Evolutionary conservation across 805 yeast species (phyloP).

Genomic region (Candida vartiovaarae): DNA sequence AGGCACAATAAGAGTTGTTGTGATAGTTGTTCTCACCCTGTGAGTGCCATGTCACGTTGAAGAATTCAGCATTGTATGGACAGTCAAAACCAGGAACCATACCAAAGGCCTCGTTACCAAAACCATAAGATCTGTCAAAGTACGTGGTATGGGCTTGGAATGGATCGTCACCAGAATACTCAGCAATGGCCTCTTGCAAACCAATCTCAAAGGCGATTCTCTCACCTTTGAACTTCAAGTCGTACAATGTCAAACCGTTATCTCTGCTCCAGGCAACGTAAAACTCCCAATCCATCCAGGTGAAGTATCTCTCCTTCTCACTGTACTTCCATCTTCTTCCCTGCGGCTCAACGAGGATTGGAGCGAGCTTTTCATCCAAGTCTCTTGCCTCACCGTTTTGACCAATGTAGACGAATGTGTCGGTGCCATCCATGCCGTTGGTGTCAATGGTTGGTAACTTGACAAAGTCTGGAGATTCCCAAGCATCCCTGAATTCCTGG

Average conservation of each 20-base stretch:
- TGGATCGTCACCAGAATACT: conserved; percentile 26
- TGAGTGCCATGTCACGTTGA: conserved; percentile 23
- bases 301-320: conserved; percentile 23
- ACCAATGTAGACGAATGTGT: conserved; percentile 3
- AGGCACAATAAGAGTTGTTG: conserved; percentile 24
- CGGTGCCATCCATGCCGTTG: conserved; percentile 7
- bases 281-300: conserved; percentile 27
- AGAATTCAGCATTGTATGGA: conserved; percentile 24
- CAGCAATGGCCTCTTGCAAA: conserved; percentile 26
- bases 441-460: conserved; percentile 12
- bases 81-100: conserved; percentile 25
- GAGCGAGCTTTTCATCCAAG: conserved; percentile 20
- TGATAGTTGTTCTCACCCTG: conserved; percentile 19
- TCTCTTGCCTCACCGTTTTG: conserved; percentile 17
- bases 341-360: conserved; percentile 20
- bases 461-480: conserved; percentile 14
- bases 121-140: conserved; percentile 23
- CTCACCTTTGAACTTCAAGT: conserved; percentile 25
- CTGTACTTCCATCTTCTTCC: conserved; percentile 24
- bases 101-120: conserved; percentile 26
- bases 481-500: conserved; percentile 27
- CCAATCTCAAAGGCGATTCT: conserved; percentile 24
- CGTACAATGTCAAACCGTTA: conserved; percentile 20
- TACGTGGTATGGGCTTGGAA: conserved; percentile 23
- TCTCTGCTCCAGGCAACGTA: conserved; percentile 23